A percentile compares a stretch with the other conserved stretches of the same genome.
Conservation (phyloP, 1,284 basidiomycete genomes). For the Mycosarcoma mackinlayi region DNA sequence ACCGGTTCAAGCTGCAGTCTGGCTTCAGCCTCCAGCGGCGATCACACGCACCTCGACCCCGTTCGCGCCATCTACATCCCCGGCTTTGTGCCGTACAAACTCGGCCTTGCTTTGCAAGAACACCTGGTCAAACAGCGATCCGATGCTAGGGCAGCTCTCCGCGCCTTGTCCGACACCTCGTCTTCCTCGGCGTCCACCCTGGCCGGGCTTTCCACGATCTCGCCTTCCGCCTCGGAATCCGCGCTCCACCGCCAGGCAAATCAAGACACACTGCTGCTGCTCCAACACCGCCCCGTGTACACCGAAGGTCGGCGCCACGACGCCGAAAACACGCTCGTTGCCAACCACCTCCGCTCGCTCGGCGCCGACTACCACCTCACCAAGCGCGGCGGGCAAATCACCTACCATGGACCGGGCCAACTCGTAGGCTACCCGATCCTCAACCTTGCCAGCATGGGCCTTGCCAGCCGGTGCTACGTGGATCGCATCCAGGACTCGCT, state of each 20-base stretch:
- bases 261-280: conserved; percentile 71
- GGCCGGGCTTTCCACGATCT: conserved; percentile 70
- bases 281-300: conserved; percentile 90
- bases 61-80: conserved; percentile 54
- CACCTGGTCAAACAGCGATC: conserved; percentile 55
- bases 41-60: conserved; percentile 29
- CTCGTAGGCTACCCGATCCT: conserved; percentile 94
- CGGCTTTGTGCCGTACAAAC: conserved; percentile 59
- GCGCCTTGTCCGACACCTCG: conserved; percentile 79
- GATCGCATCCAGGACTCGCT: conserved; percentile 77
- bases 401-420: conserved; percentile 98
- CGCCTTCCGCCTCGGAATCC: conserved; percentile 72
- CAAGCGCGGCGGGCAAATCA: conserved; percentile 89
- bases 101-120: conserved; percentile 63
- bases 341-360: conserved; percentile 76
- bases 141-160: conserved; percentile 72
- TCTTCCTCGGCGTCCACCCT: conserved; percentile 74
- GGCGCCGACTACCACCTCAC: conserved; percentile 89
- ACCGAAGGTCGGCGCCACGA: conserved; percentile 83
- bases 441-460: conserved; percentile 76
- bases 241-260: conserved; percentile 61
- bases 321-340: conserved; percentile 73
- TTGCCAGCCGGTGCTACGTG: conserved; percentile 77
- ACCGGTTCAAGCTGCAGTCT: conserved; percentile 15
- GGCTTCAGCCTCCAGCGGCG: conserved; percentile 17